Base-by-base conservation (phyloP, 1,139 yeast species). In the Torulaspora pretoriensis region DNA sequence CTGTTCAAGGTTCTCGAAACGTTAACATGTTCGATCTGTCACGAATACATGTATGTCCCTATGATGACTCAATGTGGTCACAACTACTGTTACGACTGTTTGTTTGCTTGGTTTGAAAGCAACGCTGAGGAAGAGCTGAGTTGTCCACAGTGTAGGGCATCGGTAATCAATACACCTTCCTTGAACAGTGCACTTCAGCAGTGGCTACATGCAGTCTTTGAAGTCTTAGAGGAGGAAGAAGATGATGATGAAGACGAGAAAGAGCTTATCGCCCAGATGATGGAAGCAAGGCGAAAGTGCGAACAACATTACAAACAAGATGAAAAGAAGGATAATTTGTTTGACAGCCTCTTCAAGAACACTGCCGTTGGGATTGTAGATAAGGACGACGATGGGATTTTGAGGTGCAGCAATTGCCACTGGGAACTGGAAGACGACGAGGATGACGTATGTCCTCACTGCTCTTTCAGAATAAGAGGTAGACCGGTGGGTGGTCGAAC, bases 321-420 rank as follows among this genome's bases (percentile, higher is more conserved):
- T 55, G 47, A 57, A 8, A 46, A 47, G 29, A 55, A 59, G 8
- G 65, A 69, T 13, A 57, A 59, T 1, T 54, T 80, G 28, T 80
- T 78, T 64, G 77, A 74, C 1, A 72, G 71, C 26, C 60, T 74
- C 6, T 83, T 83, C 61, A 65, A 70, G 17, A 59, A 57, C 31
- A 65, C 75, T 19, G 75, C 78, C 1, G 63, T 72, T 27, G 80
- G 81, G 0, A 68, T 81, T 2, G 84, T 83, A 43, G 74, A 71
- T 42, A 86, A 79, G 51, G 69, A 67, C 27, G 81, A 80, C 22
- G 96, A 87, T 60, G 92, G 90, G 1, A 89, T 87, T 6, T 79
- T 84, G 0, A 68, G 95, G 45, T 87, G 96, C 60, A 79, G 87
- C 2, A 73, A 76, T 45, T 87, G 96, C 61, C 87, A 81, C 56